Evolutionary conservation across 192 early-diverging fungal genomes (phyloP).

Genomic region (Gryganskiella cystojenkinii): DNA sequence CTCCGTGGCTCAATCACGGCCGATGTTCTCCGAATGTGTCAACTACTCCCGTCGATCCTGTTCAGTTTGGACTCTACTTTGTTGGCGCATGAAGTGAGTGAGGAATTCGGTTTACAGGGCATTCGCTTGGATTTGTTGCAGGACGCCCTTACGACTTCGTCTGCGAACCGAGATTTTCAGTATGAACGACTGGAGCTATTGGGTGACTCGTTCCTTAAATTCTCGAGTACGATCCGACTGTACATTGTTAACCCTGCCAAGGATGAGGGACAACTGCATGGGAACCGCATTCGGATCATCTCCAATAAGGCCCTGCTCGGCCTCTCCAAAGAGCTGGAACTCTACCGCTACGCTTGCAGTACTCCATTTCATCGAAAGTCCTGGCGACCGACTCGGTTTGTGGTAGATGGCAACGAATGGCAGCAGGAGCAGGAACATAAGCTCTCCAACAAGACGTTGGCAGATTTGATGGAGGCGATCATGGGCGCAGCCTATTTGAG

Average conservation of each 20-base stretch:
- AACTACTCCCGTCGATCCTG: constrained; percentile 73
- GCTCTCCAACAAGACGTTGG: constrained; percentile 87
- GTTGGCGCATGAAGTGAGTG: constrained; percentile 56
- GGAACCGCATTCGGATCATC: constrained; percentile 74
- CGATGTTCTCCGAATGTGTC: constrained; percentile 52
- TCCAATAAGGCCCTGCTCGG: constrained; percentile 79
- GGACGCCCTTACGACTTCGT: constrained; percentile 79
- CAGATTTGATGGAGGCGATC: constrained; percentile 87
- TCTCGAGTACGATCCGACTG: constrained; percentile 74
- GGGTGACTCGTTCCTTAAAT: constrained; percentile 92
- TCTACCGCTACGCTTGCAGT: constrained; percentile 72
- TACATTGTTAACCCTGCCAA: constrained; percentile 79
- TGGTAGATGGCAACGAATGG: constrained; percentile 36
- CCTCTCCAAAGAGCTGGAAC: constrained; percentile 58
- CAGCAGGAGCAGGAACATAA: constrained; percentile 48
- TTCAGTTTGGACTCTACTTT: constrained; percentile 69
- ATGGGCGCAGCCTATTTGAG: constrained; percentile 80
- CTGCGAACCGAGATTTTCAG: constrained; percentile 71
- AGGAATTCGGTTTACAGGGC: constrained; percentile 41
- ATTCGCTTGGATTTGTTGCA: constrained; percentile 60
- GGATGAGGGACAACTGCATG: constrained; percentile 86
- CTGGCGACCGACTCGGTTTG: constrained; percentile 64
- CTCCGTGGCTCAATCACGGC: constrained; percentile 44
- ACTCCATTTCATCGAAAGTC: constrained; percentile 68
- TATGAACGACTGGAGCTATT: constrained; percentile 93